These are phyloP conservation scores for Crithidia sp. DNA, from an alignment of 208 protist species.

Conservation along the genomic window DNA sequence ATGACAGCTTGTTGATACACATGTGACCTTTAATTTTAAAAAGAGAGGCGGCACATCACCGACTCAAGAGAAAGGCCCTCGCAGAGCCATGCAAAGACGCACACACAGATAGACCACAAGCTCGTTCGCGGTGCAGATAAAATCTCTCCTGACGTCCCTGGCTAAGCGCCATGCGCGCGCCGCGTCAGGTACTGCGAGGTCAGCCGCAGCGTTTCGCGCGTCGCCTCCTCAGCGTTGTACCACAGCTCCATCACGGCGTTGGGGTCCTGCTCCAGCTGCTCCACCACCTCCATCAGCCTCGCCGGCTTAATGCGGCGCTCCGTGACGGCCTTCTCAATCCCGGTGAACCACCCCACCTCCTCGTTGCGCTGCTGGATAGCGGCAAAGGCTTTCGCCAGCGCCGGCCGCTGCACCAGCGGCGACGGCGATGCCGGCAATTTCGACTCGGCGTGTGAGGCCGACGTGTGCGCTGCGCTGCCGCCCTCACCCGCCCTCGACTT, in stretches of 20 bases:
- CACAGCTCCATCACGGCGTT: constrained; percentile 5
- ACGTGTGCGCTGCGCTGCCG: too few relatives aligned
- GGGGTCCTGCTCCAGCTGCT: not conserved
- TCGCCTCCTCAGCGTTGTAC: constrained; percentile 5
- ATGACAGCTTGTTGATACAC: too few relatives aligned
- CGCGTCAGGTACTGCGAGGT: constrained; percentile 7
- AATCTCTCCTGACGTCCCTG: not conserved
- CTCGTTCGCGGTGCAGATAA: not conserved
- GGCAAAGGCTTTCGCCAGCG: constrained; percentile 7
- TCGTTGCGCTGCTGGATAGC: constrained; percentile 4
- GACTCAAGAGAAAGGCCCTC: too few relatives aligned
- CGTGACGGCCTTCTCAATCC: not conserved
- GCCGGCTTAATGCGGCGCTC: not conserved
- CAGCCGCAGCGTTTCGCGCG: constrained; percentile 8
- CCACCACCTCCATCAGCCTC: not conserved
- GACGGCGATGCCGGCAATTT: not conserved
- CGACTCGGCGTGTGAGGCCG: too few relatives aligned
- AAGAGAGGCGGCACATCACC: too few relatives aligned
- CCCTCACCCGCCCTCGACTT: not conserved
- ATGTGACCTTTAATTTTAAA: too few relatives aligned
- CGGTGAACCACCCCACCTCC: constrained; percentile 7
- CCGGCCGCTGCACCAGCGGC: not conserved
- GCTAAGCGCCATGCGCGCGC: not conserved
- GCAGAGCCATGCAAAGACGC: too few relatives aligned
- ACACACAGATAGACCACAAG: not conserved